Evolutionary conservation across 2,329 filamentous ascomycete genomes (phyloP).

Genomic region (Sporothrix inflata): DNA sequence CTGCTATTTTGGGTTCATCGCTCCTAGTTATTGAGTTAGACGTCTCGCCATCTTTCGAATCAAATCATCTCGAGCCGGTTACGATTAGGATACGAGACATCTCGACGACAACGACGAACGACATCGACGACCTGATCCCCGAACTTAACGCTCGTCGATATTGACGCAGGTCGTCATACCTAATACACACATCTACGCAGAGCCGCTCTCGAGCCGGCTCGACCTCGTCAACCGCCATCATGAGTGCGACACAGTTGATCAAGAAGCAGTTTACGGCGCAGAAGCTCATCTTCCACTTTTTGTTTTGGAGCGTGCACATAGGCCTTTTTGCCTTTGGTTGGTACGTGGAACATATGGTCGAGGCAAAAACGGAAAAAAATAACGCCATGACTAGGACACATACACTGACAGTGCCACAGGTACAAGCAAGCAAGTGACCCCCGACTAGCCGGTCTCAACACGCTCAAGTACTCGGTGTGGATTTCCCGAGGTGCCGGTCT

Average conservation of each 20-base stretch:
- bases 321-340: conserved; percentile 83
- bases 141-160: conserved; percentile 26
- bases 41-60: conserved; percentile 18
- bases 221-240: conserved; percentile 44
- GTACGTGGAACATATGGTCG: conserved; percentile 54
- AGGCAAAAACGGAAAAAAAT: not conserved
- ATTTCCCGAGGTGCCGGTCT: conserved; percentile 91
- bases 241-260: conserved; percentile 47
- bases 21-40: conserved; percentile 14
- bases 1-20: conserved; percentile 3
- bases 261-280: conserved; percentile 68
- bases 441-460: conserved; percentile 77
- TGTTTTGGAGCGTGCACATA: conserved; percentile 81
- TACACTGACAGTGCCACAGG: conserved; percentile 56
- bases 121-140: conserved; percentile 7
- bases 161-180: conserved; percentile 61
- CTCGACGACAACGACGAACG: conserved; percentile 19
- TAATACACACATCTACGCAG: conserved; percentile 36
- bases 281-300: conserved; percentile 77
- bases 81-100: not conserved
- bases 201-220: conserved; percentile 9
- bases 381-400: too few species aligned
- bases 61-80: not conserved
- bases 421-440: conserved; percentile 72
- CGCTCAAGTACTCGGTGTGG: conserved; percentile 87